phyloP scores from a whole-genome alignment of 192 early-diverging fungal species.

The Backusella tarrabulga region DNA sequence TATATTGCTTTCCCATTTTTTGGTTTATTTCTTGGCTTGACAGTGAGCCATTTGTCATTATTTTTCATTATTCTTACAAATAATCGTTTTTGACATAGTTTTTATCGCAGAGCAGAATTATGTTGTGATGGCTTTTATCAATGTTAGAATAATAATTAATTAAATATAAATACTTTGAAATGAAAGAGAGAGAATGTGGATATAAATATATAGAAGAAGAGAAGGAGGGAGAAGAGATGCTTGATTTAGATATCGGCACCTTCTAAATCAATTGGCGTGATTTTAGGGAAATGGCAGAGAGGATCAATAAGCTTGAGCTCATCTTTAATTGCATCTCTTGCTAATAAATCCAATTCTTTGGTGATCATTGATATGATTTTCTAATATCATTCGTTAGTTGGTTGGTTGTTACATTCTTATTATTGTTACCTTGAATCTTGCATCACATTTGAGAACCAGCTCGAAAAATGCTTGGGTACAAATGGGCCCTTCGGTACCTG shows the following conservation, averaged over 20 bases:
- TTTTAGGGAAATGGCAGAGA: conserved; percentile 31
- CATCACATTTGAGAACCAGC: conserved; percentile 63
- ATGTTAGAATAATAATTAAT: neutral
- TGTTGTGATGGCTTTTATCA: neutral
- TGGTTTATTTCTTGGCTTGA: neutral
- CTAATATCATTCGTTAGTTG: conserved; percentile 10
- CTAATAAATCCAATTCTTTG: conserved; percentile 63
- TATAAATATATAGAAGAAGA: neutral
- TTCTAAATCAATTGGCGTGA: conserved; percentile 36
- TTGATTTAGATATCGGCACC: conserved; percentile 10
- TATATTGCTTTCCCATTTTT: neutral
- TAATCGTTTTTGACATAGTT: too few relatives aligned
- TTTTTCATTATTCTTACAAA: neutral
- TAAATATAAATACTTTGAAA: neutral
- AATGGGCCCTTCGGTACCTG: conserved; percentile 17
- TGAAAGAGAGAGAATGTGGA: neutral
- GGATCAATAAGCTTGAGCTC: conserved; percentile 62
- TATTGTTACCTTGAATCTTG: conserved; percentile 51
- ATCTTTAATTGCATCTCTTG: conserved; percentile 58
- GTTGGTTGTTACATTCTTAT: neutral
- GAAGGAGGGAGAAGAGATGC: neutral
- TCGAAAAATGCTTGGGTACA: conserved; percentile 56
- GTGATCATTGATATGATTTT: conserved; percentile 62
- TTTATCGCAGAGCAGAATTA: neutral
- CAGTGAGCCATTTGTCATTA: neutral